Conservation (phyloP, 495 filamentous ascomycete genomes). For the Lophium mytilinum region DNA sequence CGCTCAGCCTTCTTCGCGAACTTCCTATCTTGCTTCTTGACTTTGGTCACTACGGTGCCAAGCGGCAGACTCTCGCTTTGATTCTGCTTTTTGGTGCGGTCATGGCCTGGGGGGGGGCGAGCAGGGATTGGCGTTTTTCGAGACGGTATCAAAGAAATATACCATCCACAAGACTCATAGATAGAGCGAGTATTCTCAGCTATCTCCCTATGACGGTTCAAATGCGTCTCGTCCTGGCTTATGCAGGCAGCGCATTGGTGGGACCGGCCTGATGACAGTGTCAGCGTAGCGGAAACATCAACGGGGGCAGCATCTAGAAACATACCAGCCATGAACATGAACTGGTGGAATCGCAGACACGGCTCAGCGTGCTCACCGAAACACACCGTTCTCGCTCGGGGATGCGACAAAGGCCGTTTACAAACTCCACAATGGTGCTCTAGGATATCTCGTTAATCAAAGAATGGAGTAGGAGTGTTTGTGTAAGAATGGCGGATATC, state of each 20-base stretch:
- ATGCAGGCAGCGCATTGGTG: constrained; percentile 20
- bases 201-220: constrained; percentile 21
- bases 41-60: neutral
- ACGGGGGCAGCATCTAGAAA: neutral
- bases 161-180: neutral
- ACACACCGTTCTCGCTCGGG: constrained; percentile 12
- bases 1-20: neutral
- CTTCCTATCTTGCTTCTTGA: constrained; percentile 6
- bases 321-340: constrained; percentile 24
- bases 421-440: constrained; percentile 30
- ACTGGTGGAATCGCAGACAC: constrained; percentile 24
- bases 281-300: neutral
- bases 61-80: neutral
- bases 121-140: neutral
- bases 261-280: neutral
- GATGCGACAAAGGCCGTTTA: constrained; percentile 14
- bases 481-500: too few relatives aligned
- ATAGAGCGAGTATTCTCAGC: constrained; percentile 11
- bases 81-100: neutral
- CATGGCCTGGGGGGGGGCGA: neutral
- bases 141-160: neutral
- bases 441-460: neutral
- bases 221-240: constrained; percentile 13
- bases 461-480: too few relatives aligned
- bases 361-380: constrained; percentile 28